A percentile compares a stretch with the other conserved stretches of the same genome.
Conservation (phyloP, 2,329 filamentous ascomycete genomes). For the Penicillium thymicola region DNA sequence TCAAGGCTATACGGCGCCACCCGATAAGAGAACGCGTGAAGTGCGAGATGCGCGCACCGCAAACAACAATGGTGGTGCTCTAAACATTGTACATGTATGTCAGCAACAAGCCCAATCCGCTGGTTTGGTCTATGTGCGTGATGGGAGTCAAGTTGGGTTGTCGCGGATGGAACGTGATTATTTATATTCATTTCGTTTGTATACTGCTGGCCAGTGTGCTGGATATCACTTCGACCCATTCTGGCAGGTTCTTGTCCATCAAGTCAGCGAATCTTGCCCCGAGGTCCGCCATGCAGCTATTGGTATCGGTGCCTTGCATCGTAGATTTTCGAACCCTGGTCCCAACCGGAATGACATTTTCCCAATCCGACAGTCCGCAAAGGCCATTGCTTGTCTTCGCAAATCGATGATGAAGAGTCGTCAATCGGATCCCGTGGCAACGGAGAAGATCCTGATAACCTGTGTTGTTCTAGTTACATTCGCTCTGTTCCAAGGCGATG, state of each 20-base stretch:
- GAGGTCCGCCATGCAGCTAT: slow-evolving; percentile 3
- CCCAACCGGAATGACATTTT: slow-evolving; percentile 1
- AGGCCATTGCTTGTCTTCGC: slow-evolving; percentile 3
- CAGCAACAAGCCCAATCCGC: not conserved
- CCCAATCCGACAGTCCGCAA: slow-evolving; percentile 1
- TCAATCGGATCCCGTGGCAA: not conserved
- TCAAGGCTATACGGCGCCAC: not conserved
- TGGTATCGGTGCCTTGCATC: slow-evolving; percentile 6
- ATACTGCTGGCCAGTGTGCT: slow-evolving; percentile 1
- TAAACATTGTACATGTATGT: not conserved
- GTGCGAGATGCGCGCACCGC: not conserved
- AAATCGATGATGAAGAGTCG: not conserved
- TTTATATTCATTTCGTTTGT: slow-evolving; percentile 1
- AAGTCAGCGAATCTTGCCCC: not conserved
- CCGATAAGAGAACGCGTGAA: slow-evolving; percentile 1
- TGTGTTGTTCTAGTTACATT: slow-evolving; percentile 5
- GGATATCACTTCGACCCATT: slow-evolving; percentile 4
- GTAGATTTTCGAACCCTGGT: not conserved
- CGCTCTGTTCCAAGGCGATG: slow-evolving; percentile 2
- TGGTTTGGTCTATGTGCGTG: not conserved
- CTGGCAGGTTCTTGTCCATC: slow-evolving; percentile 5
- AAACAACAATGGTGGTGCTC: not conserved
- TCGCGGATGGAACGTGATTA: slow-evolving; percentile 5
- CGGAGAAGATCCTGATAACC: not conserved
- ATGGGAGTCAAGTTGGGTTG: not conserved